Conservation (phyloP, 73 alveolate genomes). For the Paramecium sonneborni region DNA sequence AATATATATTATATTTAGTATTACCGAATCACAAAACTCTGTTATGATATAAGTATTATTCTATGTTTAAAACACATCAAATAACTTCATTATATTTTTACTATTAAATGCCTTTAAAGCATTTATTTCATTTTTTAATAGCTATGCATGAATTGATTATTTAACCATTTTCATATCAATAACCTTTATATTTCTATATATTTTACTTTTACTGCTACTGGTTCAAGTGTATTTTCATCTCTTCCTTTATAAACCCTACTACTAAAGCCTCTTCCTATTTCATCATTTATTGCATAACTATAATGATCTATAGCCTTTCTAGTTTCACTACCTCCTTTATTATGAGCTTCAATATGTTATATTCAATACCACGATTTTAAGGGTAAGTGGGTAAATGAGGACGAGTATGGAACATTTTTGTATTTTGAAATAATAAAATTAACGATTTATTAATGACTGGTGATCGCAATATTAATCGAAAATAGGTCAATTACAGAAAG, state of each 20-base stretch:
- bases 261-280: slow-evolving; percentile 65
- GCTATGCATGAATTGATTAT: slow-evolving; percentile 49
- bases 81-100: slow-evolving; percentile 57
- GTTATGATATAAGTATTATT: slow-evolving; percentile 66
- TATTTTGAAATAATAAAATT: slow-evolving; percentile 8
- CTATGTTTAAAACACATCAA: slow-evolving; percentile 62
- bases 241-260: slow-evolving; percentile 62
- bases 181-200: not conserved
- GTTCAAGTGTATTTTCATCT: slow-evolving; percentile 61
- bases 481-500: not conserved
- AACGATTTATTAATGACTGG: slow-evolving; percentile 57
- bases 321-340: slow-evolving; percentile 56
- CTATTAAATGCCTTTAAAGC: slow-evolving; percentile 56
- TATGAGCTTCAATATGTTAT: not conserved
- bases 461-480: slow-evolving; percentile 47
- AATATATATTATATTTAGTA: not conserved
- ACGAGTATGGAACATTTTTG: slow-evolving; percentile 7
- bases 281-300: slow-evolving; percentile 62
- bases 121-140: slow-evolving; percentile 60
- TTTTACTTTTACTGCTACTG: slow-evolving; percentile 62
- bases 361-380: not conserved
- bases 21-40: slow-evolving; percentile 63
- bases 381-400: slow-evolving; percentile 47
- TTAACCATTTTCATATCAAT: slow-evolving; percentile 70
- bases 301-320: slow-evolving; percentile 65